A percentile compares a stretch with the other conserved stretches of the same genome.
phyloP scores from a whole-genome alignment of 2,329 filamentous ascomycete genomes.

The Scleromitrula shiraiana region DNA sequence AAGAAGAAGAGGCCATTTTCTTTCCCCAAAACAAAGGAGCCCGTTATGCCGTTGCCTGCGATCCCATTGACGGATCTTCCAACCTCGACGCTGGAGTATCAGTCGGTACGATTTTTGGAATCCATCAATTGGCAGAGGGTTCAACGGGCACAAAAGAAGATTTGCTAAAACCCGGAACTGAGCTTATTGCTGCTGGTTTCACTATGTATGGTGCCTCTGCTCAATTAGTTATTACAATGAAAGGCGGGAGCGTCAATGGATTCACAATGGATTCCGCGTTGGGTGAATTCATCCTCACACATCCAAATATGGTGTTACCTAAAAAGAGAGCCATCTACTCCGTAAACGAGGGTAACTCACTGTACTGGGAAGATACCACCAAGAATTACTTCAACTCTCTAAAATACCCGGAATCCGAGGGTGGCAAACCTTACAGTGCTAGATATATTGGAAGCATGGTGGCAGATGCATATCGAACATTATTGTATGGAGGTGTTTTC shows the following conservation, averaged over 20 bases:
- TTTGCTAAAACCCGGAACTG: conserved; percentile 79
- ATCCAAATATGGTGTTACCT: conserved; percentile 88
- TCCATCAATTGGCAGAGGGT: conserved; percentile 80
- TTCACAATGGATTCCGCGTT: conserved; percentile 96
- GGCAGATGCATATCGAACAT: conserved; percentile 90
- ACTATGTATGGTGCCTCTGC: conserved; percentile 99
- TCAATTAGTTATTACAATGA: conserved; percentile 96
- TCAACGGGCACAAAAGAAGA: conserved; percentile 72
- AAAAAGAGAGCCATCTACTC: conserved; percentile 82
- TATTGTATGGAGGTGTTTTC: conserved; percentile 94
- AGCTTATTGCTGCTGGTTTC: conserved; percentile 92
- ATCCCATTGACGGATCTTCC: conserved; percentile 95
- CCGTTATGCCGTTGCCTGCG: conserved; percentile 94
- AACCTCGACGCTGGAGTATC: conserved; percentile 97
- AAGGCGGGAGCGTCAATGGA: conserved; percentile 83
- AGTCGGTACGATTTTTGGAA: conserved; percentile 92
- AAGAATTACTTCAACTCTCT: conserved; percentile 83
- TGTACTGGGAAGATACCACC: conserved; percentile 89
- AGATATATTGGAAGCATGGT: conserved; percentile 98
- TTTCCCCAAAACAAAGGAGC: conserved; percentile 68
- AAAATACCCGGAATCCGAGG: conserved; percentile 63
- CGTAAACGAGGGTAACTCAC: conserved; percentile 95
- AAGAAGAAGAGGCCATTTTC: conserved; percentile 87
- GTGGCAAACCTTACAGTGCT: conserved; percentile 84
- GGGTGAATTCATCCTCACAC: conserved; percentile 97